Conservation (phyloP, 768 basidiomycete genomes). For the Hirschioporus abietinus region DNA sequence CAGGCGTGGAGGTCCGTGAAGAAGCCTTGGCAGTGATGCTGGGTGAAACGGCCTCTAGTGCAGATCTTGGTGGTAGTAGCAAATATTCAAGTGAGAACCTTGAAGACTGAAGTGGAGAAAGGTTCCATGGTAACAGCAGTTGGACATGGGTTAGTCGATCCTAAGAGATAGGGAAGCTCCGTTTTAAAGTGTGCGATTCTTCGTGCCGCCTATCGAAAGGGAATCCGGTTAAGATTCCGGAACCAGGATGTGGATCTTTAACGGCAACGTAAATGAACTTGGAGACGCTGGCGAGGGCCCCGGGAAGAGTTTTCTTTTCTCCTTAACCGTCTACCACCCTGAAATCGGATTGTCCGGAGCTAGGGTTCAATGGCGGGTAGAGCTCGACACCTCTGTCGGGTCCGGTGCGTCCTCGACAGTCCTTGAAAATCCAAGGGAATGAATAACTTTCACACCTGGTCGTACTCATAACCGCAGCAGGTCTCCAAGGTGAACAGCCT, state of each 20-base stretch:
- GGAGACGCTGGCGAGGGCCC: too few species aligned
- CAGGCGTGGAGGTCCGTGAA: slow-evolving; percentile 73
- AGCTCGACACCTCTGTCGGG: too few species aligned
- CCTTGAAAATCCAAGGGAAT: too few species aligned
- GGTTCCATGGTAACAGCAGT: slow-evolving; percentile 85
- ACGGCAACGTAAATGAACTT: slow-evolving; percentile 66
- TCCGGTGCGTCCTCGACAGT: too few species aligned
- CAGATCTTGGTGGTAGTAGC: slow-evolving; percentile 88
- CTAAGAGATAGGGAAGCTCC: slow-evolving; percentile 74
- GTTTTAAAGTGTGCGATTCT: slow-evolving; percentile 63
- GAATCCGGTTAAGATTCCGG: slow-evolving; percentile 76
- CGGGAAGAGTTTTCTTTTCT: too few species aligned
- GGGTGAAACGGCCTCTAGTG: slow-evolving; percentile 75
- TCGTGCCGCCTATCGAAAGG: slow-evolving; percentile 67
- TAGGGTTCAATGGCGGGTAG: too few species aligned
- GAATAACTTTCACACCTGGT: too few species aligned
- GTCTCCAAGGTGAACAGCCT: too few species aligned
- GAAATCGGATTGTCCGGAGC: too few species aligned
- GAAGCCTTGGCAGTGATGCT: slow-evolving; percentile 74
- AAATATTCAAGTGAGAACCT: slow-evolving; percentile 85
- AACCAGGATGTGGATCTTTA: slow-evolving; percentile 68
- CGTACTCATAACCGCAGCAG: too few species aligned
- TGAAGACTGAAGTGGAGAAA: slow-evolving; percentile 87
- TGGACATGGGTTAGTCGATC: slow-evolving; percentile 85
- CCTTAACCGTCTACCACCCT: too few species aligned